Percentiles rank a stretch among this genome's conserved stretches.
Conservation (phyloP, 306 rosid species). For the Vigna reflexopilosa region DNA sequence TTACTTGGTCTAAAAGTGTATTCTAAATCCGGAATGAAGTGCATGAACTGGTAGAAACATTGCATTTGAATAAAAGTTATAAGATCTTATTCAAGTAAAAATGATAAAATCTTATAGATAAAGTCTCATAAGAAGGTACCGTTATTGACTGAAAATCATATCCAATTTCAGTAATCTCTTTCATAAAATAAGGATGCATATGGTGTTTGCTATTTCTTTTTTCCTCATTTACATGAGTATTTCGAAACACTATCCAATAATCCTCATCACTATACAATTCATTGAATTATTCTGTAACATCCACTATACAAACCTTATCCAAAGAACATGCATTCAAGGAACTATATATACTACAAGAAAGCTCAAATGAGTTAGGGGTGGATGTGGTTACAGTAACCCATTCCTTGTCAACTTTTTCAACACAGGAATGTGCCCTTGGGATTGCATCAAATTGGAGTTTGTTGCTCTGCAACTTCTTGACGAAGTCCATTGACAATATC, state of each 20-base stretch:
- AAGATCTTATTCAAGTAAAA: too few relatives aligned
- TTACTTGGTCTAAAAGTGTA: too few relatives aligned
- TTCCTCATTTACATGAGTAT: constrained; percentile 20
- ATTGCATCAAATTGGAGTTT: constrained; percentile 66
- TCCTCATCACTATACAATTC: constrained; percentile 18
- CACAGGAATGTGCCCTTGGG: constrained; percentile 63
- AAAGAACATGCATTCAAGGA: constrained; percentile 64
- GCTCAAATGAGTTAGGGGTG: constrained; percentile 71
- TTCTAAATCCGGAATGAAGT: too few relatives aligned
- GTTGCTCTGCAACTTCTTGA: constrained; percentile 62
- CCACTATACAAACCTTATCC: constrained; percentile 66
- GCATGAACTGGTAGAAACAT: too few relatives aligned
- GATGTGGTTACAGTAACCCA: constrained; percentile 78
- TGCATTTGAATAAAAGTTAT: too few relatives aligned
- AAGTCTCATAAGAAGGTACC: not conserved
- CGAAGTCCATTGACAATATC: constrained; percentile 67
- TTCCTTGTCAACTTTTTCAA: constrained; percentile 72
- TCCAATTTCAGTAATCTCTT: not conserved
- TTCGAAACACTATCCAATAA: constrained; percentile 19
- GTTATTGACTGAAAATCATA: not conserved
- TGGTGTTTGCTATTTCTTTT: not conserved
- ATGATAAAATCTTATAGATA: too few relatives aligned
- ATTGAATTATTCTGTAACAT: constrained; percentile 56
- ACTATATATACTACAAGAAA: constrained; percentile 71
- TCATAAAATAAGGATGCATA: constrained; percentile 1